These are phyloP conservation scores for Solanum ahanhuiri DNA, from an alignment of 257 asterid genomes.

Conservation along the genomic window DNA sequence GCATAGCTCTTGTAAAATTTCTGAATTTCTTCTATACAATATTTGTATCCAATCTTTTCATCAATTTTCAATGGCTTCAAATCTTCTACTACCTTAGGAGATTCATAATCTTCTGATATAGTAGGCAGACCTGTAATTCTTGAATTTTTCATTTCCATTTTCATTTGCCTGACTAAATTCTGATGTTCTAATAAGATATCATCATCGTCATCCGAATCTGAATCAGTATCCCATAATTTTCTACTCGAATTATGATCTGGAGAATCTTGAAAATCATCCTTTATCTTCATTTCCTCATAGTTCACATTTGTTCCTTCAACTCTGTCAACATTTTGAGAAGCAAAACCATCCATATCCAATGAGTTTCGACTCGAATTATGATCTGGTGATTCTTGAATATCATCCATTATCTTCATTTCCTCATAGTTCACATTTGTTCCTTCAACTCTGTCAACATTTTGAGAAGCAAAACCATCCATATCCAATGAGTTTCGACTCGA, in stretches of 20 bases:
- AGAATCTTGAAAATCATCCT: background rate
- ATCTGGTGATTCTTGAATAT: background rate
- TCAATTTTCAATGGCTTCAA: conserved; percentile 55
- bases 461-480: conserved; percentile 2
- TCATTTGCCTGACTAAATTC: conserved; percentile 68
- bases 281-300: background rate
- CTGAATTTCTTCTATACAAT: conserved; percentile 52
- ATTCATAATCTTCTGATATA: conserved; percentile 70
- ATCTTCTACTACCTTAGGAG: conserved; percentile 46
- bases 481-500: conserved; percentile 14
- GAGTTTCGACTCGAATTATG: background rate
- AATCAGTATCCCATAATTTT: conserved; percentile 22
- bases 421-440: background rate
- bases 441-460: background rate
- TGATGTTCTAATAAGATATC: conserved; percentile 63
- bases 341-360: conserved; percentile 17
- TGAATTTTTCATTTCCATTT: conserved; percentile 58
- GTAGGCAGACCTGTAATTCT: conserved; percentile 65
- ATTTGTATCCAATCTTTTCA: conserved; percentile 59
- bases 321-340: conserved; percentile 1
- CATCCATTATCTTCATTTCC: background rate
- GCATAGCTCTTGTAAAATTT: conserved; percentile 63
- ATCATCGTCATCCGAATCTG: conserved; percentile 37
- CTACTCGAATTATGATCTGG: background rate
- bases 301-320: background rate